phyloP scores from a whole-genome alignment of 257 asterid species.

The Coffea eugenioides region DNA sequence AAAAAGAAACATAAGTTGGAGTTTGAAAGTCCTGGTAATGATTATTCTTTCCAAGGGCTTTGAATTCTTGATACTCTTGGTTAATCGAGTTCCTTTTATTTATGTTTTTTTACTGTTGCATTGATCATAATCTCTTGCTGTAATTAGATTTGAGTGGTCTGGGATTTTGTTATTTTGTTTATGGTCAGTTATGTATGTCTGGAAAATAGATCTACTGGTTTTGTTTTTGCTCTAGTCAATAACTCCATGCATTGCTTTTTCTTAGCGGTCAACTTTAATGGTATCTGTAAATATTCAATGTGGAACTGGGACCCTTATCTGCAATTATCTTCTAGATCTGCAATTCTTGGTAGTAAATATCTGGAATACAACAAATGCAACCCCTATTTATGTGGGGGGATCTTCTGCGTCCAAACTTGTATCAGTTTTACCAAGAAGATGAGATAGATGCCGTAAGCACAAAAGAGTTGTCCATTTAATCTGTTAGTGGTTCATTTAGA shows the following conservation, averaged over 20 bases:
- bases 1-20: constrained; percentile 78
- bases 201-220: constrained; percentile 42
- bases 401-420: constrained; percentile 20
- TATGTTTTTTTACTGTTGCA: constrained; percentile 3
- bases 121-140: constrained; percentile 6
- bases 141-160: background rate
- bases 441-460: constrained; percentile 22
- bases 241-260: constrained; percentile 30
- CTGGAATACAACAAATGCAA: constrained; percentile 13
- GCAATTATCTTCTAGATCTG: constrained; percentile 32
- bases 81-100: background rate
- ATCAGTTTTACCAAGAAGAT: constrained; percentile 4
- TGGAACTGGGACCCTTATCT: constrained; percentile 49
- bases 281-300: constrained; percentile 30
- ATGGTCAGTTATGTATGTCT: constrained; percentile 15
- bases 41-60: background rate
- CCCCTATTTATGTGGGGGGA: constrained; percentile 13
- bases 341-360: constrained; percentile 23
- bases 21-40: constrained; percentile 56
- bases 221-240: constrained; percentile 28
- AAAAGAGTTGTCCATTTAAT: constrained; percentile 17
- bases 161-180: constrained; percentile 11
- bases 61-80: constrained; percentile 2
- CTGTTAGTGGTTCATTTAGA: constrained; percentile 30
- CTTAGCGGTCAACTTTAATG: constrained; percentile 39